These are phyloP conservation scores for Cutaneotrichosporon sp. DNA, from an alignment of 1,284 basidiomycete species.

Conservation along the genomic window DNA sequence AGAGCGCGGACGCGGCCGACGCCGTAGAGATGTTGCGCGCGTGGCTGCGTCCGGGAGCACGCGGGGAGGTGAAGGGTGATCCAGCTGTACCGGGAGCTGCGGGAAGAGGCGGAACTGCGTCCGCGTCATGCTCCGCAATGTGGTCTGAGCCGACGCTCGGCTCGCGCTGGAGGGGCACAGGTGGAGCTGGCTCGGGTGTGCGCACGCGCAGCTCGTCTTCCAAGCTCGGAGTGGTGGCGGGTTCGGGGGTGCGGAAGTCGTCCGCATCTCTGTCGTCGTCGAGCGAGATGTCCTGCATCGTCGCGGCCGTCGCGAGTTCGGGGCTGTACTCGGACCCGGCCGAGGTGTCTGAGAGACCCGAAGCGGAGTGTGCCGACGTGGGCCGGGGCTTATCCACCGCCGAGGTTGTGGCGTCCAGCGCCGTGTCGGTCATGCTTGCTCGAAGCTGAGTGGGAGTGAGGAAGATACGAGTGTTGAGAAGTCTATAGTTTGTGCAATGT, in stretches of 20 bases:
- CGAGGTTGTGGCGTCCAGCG: neutral
- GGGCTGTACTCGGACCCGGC: neutral
- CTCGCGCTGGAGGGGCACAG: neutral
- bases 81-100: neutral
- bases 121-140: too few relatives aligned
- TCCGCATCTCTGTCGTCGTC: neutral
- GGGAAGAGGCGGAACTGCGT: neutral
- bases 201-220: neutral
- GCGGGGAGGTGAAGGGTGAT: neutral
- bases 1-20: neutral
- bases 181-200: neutral
- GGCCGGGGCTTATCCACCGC: neutral
- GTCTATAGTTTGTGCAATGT: neutral
- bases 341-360: neutral
- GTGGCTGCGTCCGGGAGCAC: neutral
- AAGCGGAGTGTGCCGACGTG: neutral
- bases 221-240: neutral
- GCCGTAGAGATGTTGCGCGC: conserved; percentile 10
- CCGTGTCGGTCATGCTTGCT: conserved; percentile 2
- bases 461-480: neutral
- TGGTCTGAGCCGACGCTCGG: neutral
- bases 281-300: conserved; percentile 5
- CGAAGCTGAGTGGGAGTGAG: neutral
- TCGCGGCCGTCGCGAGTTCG: neutral
- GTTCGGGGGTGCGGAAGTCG: conserved; percentile 2